phyloP scores from a whole-genome alignment of 2,329 filamentous ascomycete species.

The Calonectria pseudoreteaudii region DNA sequence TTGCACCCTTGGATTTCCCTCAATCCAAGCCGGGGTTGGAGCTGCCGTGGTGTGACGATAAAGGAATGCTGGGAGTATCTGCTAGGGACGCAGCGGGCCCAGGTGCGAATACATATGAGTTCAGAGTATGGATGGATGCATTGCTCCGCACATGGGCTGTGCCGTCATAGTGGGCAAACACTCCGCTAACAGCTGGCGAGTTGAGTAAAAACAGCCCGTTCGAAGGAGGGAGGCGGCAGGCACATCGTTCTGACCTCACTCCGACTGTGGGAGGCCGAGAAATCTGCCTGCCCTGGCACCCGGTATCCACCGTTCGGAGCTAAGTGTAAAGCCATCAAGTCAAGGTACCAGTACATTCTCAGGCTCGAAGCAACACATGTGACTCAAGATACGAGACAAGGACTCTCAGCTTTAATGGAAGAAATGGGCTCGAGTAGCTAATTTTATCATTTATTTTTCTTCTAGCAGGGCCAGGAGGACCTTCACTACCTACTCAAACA shows the following conservation, averaged over 20 bases:
- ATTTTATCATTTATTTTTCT: neutral
- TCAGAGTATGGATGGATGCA: neutral
- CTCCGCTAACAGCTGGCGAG: neutral
- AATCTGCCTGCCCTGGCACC: neutral
- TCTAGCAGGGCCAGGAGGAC: neutral
- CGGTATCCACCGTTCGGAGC: neutral
- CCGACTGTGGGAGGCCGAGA: neutral
- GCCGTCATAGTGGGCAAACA: neutral
- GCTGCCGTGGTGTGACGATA: neutral
- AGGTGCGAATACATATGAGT: neutral
- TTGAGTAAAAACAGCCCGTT: neutral
- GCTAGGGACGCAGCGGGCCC: neutral
- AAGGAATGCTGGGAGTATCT: neutral
- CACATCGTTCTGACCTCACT: neutral
- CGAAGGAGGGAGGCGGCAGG: neutral
- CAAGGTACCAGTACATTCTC: neutral
- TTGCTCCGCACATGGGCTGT: neutral
- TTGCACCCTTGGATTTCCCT: constrained; percentile 1
- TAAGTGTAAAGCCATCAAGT: neutral
- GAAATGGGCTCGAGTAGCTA: neutral
- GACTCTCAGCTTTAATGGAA: neutral
- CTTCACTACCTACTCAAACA: neutral
- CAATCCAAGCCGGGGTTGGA: neutral
- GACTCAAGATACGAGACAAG: neutral
- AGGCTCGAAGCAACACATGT: neutral